Evolutionary conservation across 345 rosid species (phyloP).

Genomic region (Erucastrum elatum): DNA sequence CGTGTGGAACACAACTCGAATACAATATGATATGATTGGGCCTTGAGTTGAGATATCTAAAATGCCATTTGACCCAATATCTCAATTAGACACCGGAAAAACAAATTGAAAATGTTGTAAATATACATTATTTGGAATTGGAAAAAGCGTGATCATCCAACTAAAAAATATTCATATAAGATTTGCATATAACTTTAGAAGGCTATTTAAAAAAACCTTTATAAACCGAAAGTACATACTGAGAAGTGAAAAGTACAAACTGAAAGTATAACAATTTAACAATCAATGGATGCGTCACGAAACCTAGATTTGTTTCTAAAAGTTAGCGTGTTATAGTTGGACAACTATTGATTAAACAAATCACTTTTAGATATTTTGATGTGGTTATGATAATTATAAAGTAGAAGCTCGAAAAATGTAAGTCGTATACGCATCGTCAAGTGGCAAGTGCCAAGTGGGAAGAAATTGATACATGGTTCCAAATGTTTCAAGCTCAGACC

Average conservation of each 20-base stretch:
- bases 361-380: background rate
- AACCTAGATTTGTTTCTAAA: background rate
- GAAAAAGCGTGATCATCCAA: background rate
- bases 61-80: background rate
- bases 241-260: background rate
- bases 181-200: background rate
- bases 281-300: background rate
- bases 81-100: background rate
- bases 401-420: background rate
- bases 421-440: conserved; percentile 25
- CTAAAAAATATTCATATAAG: background rate
- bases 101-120: background rate
- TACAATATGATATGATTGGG: background rate
- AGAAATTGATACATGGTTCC: conserved; percentile 16
- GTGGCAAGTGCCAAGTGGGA: conserved; percentile 27
- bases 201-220: too few relatives aligned
- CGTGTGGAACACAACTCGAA: background rate
- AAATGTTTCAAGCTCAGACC: conserved; percentile 23
- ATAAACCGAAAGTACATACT: background rate
- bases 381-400: background rate
- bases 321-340: background rate
- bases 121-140: background rate
- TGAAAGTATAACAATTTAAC: background rate
- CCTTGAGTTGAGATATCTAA: background rate
- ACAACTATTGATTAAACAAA: background rate